Evolutionary conservation across 2,329 filamentous ascomycete species (phyloP).

Genomic region (Ophiostoma novo-ulmi): DNA sequence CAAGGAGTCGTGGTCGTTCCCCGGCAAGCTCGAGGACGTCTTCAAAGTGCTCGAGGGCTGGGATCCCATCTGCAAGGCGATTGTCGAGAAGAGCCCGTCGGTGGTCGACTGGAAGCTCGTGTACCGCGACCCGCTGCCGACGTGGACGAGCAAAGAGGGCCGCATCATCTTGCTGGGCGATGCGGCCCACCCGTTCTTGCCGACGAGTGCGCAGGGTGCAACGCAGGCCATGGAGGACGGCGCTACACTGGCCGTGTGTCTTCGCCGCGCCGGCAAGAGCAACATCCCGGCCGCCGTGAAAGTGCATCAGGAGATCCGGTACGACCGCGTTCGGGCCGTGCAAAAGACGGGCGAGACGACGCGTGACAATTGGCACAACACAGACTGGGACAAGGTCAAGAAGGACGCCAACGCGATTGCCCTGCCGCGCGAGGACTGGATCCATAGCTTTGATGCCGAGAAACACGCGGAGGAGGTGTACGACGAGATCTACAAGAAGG

Average conservation of each 20-base stretch:
- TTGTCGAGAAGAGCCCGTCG: constrained; percentile 44
- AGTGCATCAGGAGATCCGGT: constrained; percentile 41
- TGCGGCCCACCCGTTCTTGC: constrained; percentile 47
- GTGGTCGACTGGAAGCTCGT: constrained; percentile 50
- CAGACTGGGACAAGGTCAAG: constrained; percentile 47
- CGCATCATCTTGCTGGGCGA: constrained; percentile 46
- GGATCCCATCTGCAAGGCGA: constrained; percentile 45
- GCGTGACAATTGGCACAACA: constrained; percentile 51
- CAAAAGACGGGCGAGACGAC: constrained; percentile 50
- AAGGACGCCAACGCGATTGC: constrained; percentile 45
- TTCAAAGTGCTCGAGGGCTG: constrained; percentile 47
- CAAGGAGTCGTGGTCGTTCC: constrained; percentile 52
- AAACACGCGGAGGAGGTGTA: constrained; percentile 39
- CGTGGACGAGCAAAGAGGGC: constrained; percentile 44
- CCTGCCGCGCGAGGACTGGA: constrained; percentile 49
- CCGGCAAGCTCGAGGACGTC: constrained; percentile 49
- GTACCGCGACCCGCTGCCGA: constrained; percentile 46
- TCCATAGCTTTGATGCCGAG: constrained; percentile 44
- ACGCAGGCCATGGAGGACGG: constrained; percentile 50
- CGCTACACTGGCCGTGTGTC: constrained; percentile 43
- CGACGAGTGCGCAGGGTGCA: constrained; percentile 45
- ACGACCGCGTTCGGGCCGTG: constrained; percentile 41
- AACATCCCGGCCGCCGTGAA: constrained; percentile 39
- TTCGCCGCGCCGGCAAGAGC: constrained; percentile 36
- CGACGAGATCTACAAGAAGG: constrained; percentile 33